These are phyloP conservation scores for Cucurbita argyrosperma DNA, from an alignment of 306 rosid genomes.

Conservation along the genomic window DNA sequence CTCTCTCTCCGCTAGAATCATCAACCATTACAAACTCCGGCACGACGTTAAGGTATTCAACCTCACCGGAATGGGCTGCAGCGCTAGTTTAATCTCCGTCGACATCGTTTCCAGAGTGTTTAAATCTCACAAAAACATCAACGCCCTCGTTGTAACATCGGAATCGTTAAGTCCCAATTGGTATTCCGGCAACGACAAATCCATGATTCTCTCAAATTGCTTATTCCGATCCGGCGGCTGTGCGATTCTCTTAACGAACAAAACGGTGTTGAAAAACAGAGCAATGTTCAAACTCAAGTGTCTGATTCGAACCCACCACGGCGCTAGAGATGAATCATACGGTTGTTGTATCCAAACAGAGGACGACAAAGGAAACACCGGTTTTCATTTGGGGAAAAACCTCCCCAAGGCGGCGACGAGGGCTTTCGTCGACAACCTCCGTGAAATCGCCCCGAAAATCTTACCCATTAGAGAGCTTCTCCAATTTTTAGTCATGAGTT, in stretches of 20 bases:
- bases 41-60: slow-evolving; percentile 56
- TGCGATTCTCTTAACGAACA: slow-evolving; percentile 9
- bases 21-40: slow-evolving; percentile 58
- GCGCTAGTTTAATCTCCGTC: slow-evolving; percentile 62
- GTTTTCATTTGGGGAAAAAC: slow-evolving; percentile 44
- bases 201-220: slow-evolving; percentile 12
- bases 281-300: slow-evolving; percentile 10
- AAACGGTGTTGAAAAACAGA: neutral
- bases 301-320: slow-evolving; percentile 37
- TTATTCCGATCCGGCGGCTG: slow-evolving; percentile 15
- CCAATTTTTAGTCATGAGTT: slow-evolving; percentile 3
- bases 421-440: slow-evolving; percentile 62
- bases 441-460: slow-evolving; percentile 51
- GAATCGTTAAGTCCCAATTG: slow-evolving; percentile 78
- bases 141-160: slow-evolving; percentile 62
- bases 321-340: slow-evolving; percentile 55
- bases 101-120: slow-evolving; percentile 38
- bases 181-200: slow-evolving; percentile 47
- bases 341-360: slow-evolving; percentile 61
- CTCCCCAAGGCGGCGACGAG: slow-evolving; percentile 85
- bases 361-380: slow-evolving; percentile 43
- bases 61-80: slow-evolving; percentile 88
- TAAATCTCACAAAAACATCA: slow-evolving; percentile 35
- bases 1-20: slow-evolving; percentile 46
- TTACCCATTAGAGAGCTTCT: slow-evolving; percentile 56